Base-by-base conservation (phyloP, 23 red algal species). In the Rhodosorus marinus region DNA sequence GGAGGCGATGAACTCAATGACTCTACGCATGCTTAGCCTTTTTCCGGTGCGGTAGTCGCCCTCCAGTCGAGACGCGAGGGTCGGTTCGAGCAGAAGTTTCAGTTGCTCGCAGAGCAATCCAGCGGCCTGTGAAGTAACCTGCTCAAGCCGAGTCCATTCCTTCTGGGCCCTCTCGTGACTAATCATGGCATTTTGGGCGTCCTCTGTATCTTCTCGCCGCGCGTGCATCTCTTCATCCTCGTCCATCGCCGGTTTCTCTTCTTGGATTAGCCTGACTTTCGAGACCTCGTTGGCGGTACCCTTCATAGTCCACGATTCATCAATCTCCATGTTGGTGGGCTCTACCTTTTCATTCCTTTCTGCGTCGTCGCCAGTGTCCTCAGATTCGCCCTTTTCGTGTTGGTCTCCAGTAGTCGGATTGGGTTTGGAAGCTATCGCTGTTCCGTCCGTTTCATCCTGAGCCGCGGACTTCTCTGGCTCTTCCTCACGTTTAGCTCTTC, bases 31-130 rank as follows among this genome's bases (percentile, higher is more conserved):
- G 47, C 66, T 66, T 33, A 98, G 61, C 3, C 90, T 74, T 38
- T 98, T 98, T 26, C 90, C 90, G 41, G 78, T 98, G 9, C 78
- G 60, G 59, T 67, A 98, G 32, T 56, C 75, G 40, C 90, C 90
- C 0, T 34, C 77, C 5, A 98, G 73, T 25, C 75, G 55, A 22
- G 71, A 51, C 20, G 66, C 54, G 26, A 67, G 21, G 6, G 73
- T 85, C 0, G 78, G 73, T 54, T 85, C 79, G 5, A 98, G 70
- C 6, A 98, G 71, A 9, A 92, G 58, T 51, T 72, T 55, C 47
- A 92, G 24, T 25, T 75, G 67, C 55, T 92, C 83, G 54, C 66
- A 69, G 2, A 92, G 33, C 38, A 60, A 35, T 19, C 34, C 35
- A n/a, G 83, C 83, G 24, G 60, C 40, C 17, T 57, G 32, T n/a